Conservation (phyloP, 352 stramenopile species). For the Phytophthora nicotianae region DNA sequence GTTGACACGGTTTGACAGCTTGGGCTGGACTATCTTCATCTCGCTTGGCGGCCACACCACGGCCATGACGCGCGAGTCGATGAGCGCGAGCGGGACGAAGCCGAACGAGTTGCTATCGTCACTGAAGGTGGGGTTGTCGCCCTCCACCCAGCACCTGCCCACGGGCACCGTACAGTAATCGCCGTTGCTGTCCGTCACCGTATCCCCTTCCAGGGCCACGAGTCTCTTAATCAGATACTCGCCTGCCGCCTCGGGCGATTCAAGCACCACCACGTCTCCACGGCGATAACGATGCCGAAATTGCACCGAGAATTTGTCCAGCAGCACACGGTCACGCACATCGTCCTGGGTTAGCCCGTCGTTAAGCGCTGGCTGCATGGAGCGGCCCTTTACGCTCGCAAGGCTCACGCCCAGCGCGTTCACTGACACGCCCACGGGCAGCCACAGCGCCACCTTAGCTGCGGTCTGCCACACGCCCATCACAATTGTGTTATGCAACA, state of each 20-base stretch:
- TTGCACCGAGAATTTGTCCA: conserved; percentile 89
- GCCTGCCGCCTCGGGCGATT: conserved; percentile 57
- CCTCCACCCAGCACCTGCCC: conserved; percentile 88
- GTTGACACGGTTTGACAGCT: conserved; percentile 64
- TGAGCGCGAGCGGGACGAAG: conserved; percentile 78
- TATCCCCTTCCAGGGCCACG: conserved; percentile 75
- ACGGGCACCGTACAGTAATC: conserved; percentile 50
- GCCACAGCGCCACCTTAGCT: conserved; percentile 70
- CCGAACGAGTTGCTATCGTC: conserved; percentile 84
- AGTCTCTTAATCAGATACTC: conserved; percentile 83
- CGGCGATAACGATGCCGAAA: conserved; percentile 63
- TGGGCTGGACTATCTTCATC: conserved; percentile 63
- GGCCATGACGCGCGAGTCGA: conserved; percentile 76
- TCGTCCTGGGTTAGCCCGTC: conserved; percentile 64
- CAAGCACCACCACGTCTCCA: conserved; percentile 83
- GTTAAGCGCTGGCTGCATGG: conserved; percentile 87
- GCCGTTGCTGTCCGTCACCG: conserved; percentile 59
- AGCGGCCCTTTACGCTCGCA: conserved; percentile 78
- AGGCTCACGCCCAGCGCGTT: conserved; percentile 77
- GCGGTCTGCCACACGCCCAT: conserved; percentile 70
- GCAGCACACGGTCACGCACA: conserved; percentile 79
- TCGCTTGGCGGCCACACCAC: conserved; percentile 78
- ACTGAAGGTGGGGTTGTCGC: conserved; percentile 76
- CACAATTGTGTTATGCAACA: neutral
- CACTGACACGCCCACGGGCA: conserved; percentile 79